Evolutionary conservation across 768 basidiomycete species (phyloP).

Genomic region (Rhodotorula taiwanensis): DNA sequence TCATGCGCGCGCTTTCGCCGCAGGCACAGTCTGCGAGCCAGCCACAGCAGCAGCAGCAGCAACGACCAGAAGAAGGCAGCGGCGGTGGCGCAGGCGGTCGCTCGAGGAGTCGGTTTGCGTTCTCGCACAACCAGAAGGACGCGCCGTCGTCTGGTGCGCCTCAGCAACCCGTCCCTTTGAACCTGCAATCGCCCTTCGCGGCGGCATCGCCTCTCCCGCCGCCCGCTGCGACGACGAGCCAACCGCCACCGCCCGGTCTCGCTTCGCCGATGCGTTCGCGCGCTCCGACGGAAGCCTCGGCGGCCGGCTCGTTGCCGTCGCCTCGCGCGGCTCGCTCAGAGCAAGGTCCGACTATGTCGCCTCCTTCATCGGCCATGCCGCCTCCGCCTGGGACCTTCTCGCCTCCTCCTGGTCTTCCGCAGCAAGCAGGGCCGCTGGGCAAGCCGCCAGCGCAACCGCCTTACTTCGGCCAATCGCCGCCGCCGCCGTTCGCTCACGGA

Average conservation of each 20-base stretch:
- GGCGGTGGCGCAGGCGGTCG: constrained; percentile 4
- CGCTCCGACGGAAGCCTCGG: background rate
- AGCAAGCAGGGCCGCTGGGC: too few relatives aligned
- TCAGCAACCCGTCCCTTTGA: background rate
- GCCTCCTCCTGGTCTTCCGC: too few relatives aligned
- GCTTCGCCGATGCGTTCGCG: background rate
- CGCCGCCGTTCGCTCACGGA: too few relatives aligned
- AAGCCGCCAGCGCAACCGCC: too few relatives aligned
- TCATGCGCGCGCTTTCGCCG: constrained; percentile 1
- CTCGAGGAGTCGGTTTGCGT: constrained; percentile 24
- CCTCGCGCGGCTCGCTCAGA: too few relatives aligned
- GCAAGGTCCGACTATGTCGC: background rate
- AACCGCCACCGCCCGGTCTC: too few relatives aligned
- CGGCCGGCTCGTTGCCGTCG: background rate
- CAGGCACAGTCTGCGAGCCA: background rate
- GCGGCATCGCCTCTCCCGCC: background rate
- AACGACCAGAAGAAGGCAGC: too few relatives aligned
- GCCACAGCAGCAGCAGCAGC: too few relatives aligned
- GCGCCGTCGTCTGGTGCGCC: constrained; percentile 4
- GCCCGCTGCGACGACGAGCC: too few relatives aligned
- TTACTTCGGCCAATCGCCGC: constrained; percentile 2
- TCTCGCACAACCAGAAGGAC: background rate
- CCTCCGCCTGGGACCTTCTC: too few relatives aligned
- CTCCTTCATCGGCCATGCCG: too few relatives aligned
- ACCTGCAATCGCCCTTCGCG: background rate